phyloP scores from a whole-genome alignment of 2,329 filamentous ascomycete species.

The Pezicula rhizophila region DNA sequence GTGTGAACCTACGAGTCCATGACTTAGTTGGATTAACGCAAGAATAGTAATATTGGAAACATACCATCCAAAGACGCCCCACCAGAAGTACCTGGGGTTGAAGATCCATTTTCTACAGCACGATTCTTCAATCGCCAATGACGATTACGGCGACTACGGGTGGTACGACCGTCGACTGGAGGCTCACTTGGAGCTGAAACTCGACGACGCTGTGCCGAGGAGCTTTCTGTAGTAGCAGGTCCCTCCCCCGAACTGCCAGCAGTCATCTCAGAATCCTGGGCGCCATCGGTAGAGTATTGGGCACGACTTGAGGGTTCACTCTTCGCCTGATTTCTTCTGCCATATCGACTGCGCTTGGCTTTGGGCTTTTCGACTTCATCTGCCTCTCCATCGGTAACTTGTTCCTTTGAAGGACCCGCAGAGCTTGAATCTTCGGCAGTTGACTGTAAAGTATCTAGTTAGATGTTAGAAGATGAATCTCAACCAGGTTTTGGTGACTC shows the following conservation, averaged over 20 bases:
- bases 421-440: conserved; percentile 6
- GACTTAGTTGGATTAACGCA: too few relatives aligned
- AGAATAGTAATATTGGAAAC: too few relatives aligned
- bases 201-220: conserved; percentile 15
- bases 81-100: conserved; percentile 8
- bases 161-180: conserved; percentile 11
- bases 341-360: conserved; percentile 11
- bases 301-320: conserved; percentile 18
- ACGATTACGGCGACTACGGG: conserved; percentile 17
- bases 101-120: conserved; percentile 9
- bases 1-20: too few relatives aligned
- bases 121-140: conserved; percentile 25
- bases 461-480: neutral
- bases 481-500: neutral
- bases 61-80: conserved; percentile 9
- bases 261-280: conserved; percentile 17
- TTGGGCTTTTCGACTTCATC: conserved; percentile 10
- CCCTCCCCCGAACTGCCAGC: conserved; percentile 17
- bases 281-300: conserved; percentile 16
- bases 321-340: conserved; percentile 19
- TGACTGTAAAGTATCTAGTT: conserved; percentile 5
- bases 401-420: conserved; percentile 4
- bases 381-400: conserved; percentile 5
- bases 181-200: conserved; percentile 25
- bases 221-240: conserved; percentile 10